Percentiles rank a stretch among this genome's conserved stretches.
These are phyloP conservation scores for Xylariaceae sp. DNA, from an alignment of 2,329 filamentous ascomycete genomes.

Conservation along the genomic window DNA sequence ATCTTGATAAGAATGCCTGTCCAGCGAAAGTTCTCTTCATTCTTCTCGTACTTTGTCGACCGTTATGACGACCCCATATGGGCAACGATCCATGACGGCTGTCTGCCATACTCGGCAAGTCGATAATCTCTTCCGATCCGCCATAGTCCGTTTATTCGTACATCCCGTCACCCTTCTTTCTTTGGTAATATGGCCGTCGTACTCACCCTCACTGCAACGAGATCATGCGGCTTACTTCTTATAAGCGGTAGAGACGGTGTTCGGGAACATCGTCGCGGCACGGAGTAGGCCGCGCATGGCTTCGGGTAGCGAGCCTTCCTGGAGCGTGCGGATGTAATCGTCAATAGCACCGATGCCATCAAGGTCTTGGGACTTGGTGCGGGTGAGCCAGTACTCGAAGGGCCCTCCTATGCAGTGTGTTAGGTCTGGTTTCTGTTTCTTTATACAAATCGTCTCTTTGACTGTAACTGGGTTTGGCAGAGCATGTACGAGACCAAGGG, in stretches of 20 bases:
- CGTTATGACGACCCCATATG: no score
- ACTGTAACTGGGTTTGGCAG: not conserved
- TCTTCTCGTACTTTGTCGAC: no score
- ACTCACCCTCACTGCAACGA: no score
- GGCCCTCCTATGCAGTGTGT: slow-evolving; percentile 45
- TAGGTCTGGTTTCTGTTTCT: not conserved
- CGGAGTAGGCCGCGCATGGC: slow-evolving; percentile 45
- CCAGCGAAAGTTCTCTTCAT: no score
- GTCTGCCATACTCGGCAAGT: no score
- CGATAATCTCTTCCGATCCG: no score
- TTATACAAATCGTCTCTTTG: not conserved
- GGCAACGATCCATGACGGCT: no score
- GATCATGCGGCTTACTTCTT: slow-evolving; percentile 45
- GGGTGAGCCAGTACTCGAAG: slow-evolving; percentile 56
- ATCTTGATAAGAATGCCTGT: no score
- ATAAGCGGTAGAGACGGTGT: slow-evolving; percentile 28
- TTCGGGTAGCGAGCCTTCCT: slow-evolving; percentile 47
- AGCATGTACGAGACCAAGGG: not conserved
- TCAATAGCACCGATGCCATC: slow-evolving; percentile 45
- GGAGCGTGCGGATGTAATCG: slow-evolving; percentile 45
- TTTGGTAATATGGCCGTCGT: no score
- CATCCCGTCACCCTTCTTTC: no score
- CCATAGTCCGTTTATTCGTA: no score
- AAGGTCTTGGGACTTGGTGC: slow-evolving; percentile 48
- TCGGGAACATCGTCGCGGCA: slow-evolving; percentile 46